Conservation (phyloP, 2,329 filamentous ascomycete species). For the Colletotrichum incanum region DNA sequence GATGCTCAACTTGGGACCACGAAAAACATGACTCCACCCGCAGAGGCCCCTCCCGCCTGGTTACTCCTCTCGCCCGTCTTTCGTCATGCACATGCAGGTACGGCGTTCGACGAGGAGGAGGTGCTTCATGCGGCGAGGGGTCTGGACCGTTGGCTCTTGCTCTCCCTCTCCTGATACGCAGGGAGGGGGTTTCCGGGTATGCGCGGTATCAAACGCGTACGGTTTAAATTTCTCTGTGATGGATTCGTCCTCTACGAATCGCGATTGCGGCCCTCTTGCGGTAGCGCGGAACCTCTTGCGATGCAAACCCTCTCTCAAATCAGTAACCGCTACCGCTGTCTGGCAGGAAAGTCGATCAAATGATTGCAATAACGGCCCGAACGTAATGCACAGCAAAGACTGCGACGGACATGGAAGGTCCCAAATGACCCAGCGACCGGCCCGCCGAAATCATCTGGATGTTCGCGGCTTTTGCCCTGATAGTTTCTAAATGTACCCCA, state of each 20-base stretch:
- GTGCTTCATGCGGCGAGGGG: constrained; percentile 35
- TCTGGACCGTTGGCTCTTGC: constrained; percentile 38
- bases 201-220: neutral
- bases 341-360: neutral
- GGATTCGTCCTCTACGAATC: neutral
- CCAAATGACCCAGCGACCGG: constrained; percentile 6
- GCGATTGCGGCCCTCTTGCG: neutral
- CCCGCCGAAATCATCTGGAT: constrained; percentile 15
- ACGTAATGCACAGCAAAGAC: neutral
- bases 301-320: neutral
- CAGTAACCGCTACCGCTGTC: neutral
- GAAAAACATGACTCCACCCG: constrained; percentile 26
- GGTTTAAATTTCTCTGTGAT: neutral
- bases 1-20: constrained; percentile 34
- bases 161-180: constrained; percentile 19
- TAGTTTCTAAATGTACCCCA: constrained; percentile 21
- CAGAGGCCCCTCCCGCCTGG: neutral
- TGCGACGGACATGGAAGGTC: constrained; percentile 2
- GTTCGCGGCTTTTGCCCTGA: neutral
- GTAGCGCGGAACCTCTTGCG: neutral
- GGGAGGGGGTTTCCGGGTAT: neutral
- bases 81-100: constrained; percentile 38
- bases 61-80: neutral
- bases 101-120: constrained; percentile 36
- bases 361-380: neutral